These are phyloP conservation scores for Phialophora tarda DNA, from an alignment of 2,329 filamentous ascomycete species.

Conservation along the genomic window DNA sequence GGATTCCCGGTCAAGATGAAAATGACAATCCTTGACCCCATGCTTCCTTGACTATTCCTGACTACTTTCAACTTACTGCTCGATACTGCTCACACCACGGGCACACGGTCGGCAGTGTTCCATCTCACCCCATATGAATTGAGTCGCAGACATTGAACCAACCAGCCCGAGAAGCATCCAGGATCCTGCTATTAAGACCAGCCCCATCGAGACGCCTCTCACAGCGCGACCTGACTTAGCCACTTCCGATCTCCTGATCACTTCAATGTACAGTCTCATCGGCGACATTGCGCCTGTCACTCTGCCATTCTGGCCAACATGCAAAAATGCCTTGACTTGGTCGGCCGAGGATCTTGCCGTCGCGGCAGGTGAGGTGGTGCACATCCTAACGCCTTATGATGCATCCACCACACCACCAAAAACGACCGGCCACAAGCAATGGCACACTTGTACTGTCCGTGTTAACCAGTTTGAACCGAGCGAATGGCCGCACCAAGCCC, in stretches of 20 bases:
- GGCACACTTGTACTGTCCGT: constrained; percentile 51
- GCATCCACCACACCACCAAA: constrained; percentile 23
- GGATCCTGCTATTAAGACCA: background rate
- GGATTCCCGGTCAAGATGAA: background rate
- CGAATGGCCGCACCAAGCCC: constrained; percentile 57
- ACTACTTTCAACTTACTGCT: background rate
- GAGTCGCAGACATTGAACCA: background rate
- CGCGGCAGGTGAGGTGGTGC: constrained; percentile 61
- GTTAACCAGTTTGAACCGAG: constrained; percentile 59
- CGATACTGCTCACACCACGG: background rate
- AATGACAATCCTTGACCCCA: background rate
- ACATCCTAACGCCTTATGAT: constrained; percentile 53
- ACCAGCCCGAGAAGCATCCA: background rate
- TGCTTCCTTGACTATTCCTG: background rate
- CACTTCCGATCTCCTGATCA: background rate
- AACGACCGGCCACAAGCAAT: constrained; percentile 40
- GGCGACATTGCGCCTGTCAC: constrained; percentile 43
- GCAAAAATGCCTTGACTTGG: constrained; percentile 62
- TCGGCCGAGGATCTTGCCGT: constrained; percentile 64
- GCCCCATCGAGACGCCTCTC: background rate
- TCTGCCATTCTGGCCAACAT: constrained; percentile 57
- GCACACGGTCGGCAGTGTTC: background rate
- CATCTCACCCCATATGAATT: background rate
- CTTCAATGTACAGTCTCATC: constrained; percentile 13
- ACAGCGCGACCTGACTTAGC: constrained; percentile 1